Evolutionary conservation across 164 flowering plant species (phyloP), one percentile per base, ranked within the genome.

Genomic region (Protea cynaroides): DNA sequence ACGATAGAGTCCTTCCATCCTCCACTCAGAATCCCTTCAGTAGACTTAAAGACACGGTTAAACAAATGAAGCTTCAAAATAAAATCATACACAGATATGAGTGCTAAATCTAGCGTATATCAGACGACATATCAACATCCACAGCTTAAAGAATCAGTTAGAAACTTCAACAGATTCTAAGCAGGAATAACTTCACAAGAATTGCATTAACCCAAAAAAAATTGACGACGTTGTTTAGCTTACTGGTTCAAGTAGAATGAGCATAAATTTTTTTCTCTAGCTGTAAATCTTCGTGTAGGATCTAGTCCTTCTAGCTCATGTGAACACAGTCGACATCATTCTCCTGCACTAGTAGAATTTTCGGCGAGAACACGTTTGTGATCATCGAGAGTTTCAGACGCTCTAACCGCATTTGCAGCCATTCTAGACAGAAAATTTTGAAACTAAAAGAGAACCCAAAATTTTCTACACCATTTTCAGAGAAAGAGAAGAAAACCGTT

Each of bases 71-170:
- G 46, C 13, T 12, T 40, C 46, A 40, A 40, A 40, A 40, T 6
- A 4, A 40, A 40, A 6, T 8, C 13, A 40, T 10, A 40, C 1
- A 40, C 34, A 29, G 34, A 21, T 7, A n/a, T 17, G 13, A n/a
- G 19, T 19, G 25, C 15, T 15, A 44, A 56, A 8, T 53, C 69
- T 81, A 82, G 68, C 83, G 71, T 15, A 84, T 79, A 65, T 84
- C 88, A 64, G 79, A 78, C 46, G 87, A 83, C 86, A 29, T 29
- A 5, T 29, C 34, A 5, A 29, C 34, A 84, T 79, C 72, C 73
- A 73, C 64, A 68, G 22, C 13, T 61, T 44, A 24, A n/a, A n/a
- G n/a, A n/a, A n/a, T n/a, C n/a, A 21, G 34, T 29, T 29, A 29
- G 5, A 8, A 51, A 64, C 15, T 43, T 51, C 22, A 29, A 11